Conservation (phyloP, 2,329 filamentous ascomycete genomes). For the Gyromitra esculenta region DNA sequence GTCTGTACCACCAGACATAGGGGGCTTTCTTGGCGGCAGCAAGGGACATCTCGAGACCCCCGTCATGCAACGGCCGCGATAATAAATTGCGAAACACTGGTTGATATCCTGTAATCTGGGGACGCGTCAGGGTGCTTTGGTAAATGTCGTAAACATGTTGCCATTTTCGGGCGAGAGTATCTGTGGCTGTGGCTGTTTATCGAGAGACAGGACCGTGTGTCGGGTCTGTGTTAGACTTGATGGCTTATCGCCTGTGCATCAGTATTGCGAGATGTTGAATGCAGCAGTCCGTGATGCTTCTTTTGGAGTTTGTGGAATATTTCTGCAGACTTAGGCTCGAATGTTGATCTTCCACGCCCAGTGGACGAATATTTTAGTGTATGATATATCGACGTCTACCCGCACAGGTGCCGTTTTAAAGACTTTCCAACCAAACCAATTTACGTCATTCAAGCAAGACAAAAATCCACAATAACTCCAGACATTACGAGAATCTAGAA, state of each 20-base stretch:
- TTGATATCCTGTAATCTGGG: conserved; percentile 39
- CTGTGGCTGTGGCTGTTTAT: background rate
- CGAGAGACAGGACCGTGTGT: conserved; percentile 5
- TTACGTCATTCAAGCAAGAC: too few species aligned
- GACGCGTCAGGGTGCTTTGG: conserved; percentile 14
- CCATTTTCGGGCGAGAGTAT: conserved; percentile 1
- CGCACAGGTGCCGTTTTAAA: too few species aligned
- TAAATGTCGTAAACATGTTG: conserved; percentile 29
- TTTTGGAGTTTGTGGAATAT: too few species aligned
- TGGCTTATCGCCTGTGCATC: conserved; percentile 5
- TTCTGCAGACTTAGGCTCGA: too few species aligned
- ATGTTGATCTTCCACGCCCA: too few species aligned
- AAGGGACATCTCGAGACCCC: background rate
- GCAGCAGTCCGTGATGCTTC: too few species aligned
- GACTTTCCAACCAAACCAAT: too few species aligned
- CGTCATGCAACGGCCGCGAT: conserved; percentile 2
- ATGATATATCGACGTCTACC: too few species aligned
- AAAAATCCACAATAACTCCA: too few species aligned
- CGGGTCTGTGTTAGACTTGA: background rate
- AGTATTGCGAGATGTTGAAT: too few species aligned
- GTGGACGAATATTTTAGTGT: too few species aligned
- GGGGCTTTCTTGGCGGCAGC: conserved; percentile 36
- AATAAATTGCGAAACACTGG: conserved; percentile 46
- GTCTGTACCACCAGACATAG: conserved; percentile 31
- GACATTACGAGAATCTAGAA: too few species aligned